Evolutionary conservation across 2,329 filamentous ascomycete genomes (phyloP).

Genomic region (Xylaria sp.): DNA sequence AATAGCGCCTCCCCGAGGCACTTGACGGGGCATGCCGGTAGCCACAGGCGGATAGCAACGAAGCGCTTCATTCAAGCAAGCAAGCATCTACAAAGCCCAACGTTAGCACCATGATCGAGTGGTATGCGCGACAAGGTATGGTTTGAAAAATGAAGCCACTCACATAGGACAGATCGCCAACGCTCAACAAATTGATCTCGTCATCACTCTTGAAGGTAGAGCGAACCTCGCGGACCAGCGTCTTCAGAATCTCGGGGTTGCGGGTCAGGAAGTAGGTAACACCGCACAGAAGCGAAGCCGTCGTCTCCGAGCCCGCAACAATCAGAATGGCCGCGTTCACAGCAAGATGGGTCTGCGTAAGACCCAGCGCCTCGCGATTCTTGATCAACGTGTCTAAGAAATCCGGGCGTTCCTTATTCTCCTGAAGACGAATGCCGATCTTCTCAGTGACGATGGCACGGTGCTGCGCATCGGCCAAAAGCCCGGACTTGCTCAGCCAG

Average conservation of each 20-base stretch:
- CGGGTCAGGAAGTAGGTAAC: conserved; percentile 37
- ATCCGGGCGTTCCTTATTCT: conserved; percentile 26
- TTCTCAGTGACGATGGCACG: conserved; percentile 23
- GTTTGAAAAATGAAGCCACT: background rate
- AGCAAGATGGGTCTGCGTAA: conserved; percentile 14
- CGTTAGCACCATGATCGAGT: background rate
- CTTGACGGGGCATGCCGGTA: conserved; percentile 18
- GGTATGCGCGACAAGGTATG: too few relatives aligned
- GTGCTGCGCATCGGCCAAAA: conserved; percentile 13
- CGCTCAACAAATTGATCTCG: conserved; percentile 36
- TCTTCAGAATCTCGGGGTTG: conserved; percentile 31
- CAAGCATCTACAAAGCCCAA: conserved; percentile 29
- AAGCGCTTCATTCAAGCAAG: conserved; percentile 39
- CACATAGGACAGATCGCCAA: conserved; percentile 33
- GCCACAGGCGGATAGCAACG: conserved; percentile 37
- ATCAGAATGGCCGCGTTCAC: conserved; percentile 31
- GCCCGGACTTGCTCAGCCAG: background rate
- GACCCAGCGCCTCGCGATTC: conserved; percentile 24
- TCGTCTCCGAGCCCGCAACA: conserved; percentile 46
- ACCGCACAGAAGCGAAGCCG: conserved; percentile 40
- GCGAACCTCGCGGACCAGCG: conserved; percentile 37
- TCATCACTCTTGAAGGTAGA: conserved; percentile 33
- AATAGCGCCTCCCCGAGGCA: conserved; percentile 22
- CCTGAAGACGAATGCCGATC: conserved; percentile 25
- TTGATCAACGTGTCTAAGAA: conserved; percentile 31